Evolutionary conservation across 1,284 basidiomycete genomes (phyloP).

Genomic region (Apiotrichum veenhuisii): DNA sequence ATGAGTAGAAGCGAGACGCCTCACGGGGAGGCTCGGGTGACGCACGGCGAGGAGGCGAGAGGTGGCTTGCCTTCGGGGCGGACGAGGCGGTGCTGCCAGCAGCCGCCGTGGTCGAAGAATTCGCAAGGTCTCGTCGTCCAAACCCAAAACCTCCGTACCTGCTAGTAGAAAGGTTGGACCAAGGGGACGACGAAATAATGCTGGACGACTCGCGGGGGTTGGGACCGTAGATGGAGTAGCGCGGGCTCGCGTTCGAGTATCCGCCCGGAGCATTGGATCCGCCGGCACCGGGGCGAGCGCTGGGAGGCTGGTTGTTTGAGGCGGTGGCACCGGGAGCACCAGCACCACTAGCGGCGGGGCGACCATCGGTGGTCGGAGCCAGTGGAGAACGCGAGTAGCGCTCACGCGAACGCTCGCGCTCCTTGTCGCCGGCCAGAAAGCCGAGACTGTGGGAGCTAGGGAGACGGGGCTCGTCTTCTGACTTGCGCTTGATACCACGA

Average conservation of each 20-base stretch:
- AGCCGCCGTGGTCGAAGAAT: constrained; percentile 4
- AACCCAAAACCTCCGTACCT: constrained; percentile 30
- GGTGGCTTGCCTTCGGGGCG: constrained; percentile 14
- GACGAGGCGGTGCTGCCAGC: constrained; percentile 11
- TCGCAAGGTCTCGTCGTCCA: constrained; percentile 28
- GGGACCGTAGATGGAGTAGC: constrained; percentile 45
- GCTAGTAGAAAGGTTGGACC: constrained; percentile 24
- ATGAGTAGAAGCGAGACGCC: constrained; percentile 13
- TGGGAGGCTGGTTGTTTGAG: constrained; percentile 1
- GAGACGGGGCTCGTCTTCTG: constrained; percentile 32
- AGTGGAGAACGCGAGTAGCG: constrained; percentile 34
- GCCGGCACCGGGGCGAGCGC: background rate
- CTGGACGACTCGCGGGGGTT: constrained; percentile 29
- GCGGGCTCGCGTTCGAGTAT: constrained; percentile 12
- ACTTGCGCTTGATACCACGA: constrained; percentile 43
- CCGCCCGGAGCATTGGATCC: background rate
- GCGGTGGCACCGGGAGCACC: constrained; percentile 1
- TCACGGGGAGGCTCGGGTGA: constrained; percentile 32
- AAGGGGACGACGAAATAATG: constrained; percentile 29
- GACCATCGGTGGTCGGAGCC: constrained; percentile 15
- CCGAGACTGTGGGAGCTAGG: constrained; percentile 29
- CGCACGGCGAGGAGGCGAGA: constrained; percentile 26
- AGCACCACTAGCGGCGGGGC: constrained; percentile 4
- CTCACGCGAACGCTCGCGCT: constrained; percentile 32
- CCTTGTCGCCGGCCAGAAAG: constrained; percentile 23